Percentiles rank a stretch among this genome's conserved stretches.
These are phyloP conservation scores for Podila epicladia DNA, from an alignment of 192 early-diverging fungal genomes.

Conservation along the genomic window DNA sequence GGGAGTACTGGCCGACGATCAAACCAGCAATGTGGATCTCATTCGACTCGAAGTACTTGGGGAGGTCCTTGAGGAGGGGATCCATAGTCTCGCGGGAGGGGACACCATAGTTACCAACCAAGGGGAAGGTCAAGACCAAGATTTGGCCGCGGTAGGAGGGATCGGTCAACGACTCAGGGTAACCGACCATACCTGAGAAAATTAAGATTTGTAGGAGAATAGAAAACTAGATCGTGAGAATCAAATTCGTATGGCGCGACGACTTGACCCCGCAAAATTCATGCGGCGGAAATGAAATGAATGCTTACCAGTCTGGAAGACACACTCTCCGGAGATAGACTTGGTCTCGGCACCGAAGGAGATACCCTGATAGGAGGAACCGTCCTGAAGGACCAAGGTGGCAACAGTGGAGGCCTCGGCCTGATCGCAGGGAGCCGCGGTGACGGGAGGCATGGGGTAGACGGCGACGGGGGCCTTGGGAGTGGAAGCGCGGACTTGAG, in stretches of 20 bases:
- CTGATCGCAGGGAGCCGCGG: slow-evolving; percentile 41
- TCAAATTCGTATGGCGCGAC: neutral
- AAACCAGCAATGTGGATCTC: slow-evolving; percentile 95
- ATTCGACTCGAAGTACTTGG: slow-evolving; percentile 94
- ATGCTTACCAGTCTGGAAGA: slow-evolving; percentile 94
- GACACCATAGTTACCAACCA: slow-evolving; percentile 98
- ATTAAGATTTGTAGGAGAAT: neutral
- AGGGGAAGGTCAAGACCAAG: slow-evolving; percentile 95
- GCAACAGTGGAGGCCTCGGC: slow-evolving; percentile 59
- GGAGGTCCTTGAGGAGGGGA: slow-evolving; percentile 83
- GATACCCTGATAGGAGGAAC: slow-evolving; percentile 84
- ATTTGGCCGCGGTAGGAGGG: slow-evolving; percentile 99
- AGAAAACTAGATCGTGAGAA: neutral
- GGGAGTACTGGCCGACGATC: slow-evolving; percentile 90
- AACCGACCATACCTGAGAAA: slow-evolving; percentile 90
- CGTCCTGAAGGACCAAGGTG: slow-evolving; percentile 88
- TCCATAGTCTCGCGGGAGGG: slow-evolving; percentile 90
- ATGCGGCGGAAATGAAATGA: neutral
- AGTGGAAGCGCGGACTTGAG: neutral
- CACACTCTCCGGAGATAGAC: slow-evolving; percentile 94
- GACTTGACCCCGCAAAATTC: neutral
- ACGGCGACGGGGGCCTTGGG: slow-evolving; percentile 6
- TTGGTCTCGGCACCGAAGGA: slow-evolving; percentile 94
- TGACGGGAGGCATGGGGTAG: slow-evolving; percentile 33
- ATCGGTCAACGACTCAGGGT: slow-evolving; percentile 97